Percentiles rank a stretch among this genome's conserved stretches.
Evolutionary conservation across 2,329 filamentous ascomycete species (phyloP).

Genomic region (Curvularia eragrostidis): DNA sequence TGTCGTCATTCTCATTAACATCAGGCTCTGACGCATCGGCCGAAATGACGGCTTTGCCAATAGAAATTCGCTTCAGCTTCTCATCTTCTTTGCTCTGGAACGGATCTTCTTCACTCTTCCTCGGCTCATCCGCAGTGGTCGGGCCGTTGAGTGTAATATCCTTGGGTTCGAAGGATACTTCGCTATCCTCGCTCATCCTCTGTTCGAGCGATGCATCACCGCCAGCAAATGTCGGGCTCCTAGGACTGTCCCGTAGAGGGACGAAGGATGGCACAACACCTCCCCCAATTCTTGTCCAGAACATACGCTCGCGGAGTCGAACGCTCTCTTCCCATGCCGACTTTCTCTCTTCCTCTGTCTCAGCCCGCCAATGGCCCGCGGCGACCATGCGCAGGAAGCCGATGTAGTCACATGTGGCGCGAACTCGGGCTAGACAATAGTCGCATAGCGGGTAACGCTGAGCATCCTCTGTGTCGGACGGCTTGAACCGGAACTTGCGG

Average conservation of each 20-base stretch:
- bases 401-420: conserved; percentile 90
- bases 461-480: conserved; percentile 83
- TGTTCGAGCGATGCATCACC: conserved; percentile 24
- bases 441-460: conserved; percentile 89
- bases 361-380: conserved; percentile 88
- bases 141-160: conserved; percentile 25
- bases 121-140: conserved; percentile 7
- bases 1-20: neutral
- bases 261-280: conserved; percentile 77
- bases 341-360: conserved; percentile 82
- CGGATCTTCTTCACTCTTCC: conserved; percentile 44
- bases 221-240: conserved; percentile 41
- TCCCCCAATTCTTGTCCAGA: conserved; percentile 92
- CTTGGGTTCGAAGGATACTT: conserved; percentile 30
- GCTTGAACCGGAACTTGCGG: conserved; percentile 86
- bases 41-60: conserved; percentile 48
- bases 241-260: conserved; percentile 41
- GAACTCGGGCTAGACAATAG: conserved; percentile 83
- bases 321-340: conserved; percentile 95
- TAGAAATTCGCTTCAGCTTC: conserved; percentile 45
- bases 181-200: conserved; percentile 42
- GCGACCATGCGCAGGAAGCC: conserved; percentile 90
- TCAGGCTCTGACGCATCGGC: conserved; percentile 1
- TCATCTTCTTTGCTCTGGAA: conserved; percentile 38
- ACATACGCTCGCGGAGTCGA: conserved; percentile 89